Base-by-base conservation (phyloP, 345 rosid species). In the Isatis tinctoria region DNA sequence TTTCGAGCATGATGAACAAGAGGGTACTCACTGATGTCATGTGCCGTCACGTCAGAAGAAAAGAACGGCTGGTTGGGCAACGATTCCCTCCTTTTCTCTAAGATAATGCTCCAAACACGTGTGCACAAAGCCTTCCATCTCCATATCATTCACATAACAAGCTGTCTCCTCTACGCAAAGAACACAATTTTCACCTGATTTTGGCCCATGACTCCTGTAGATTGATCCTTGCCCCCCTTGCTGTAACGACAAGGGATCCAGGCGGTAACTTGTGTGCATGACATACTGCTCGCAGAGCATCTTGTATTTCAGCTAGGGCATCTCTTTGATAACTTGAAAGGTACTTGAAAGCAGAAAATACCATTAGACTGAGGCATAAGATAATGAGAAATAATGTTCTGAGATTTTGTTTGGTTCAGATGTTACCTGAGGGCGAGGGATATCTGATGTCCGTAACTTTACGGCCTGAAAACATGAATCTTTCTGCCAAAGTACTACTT, bases 1-100 rank as follows among this genome's bases (percentile, higher is more conserved):
- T 87, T 88, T 56, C 99, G 92, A 63, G 97, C 96, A 72, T 88
- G 97, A 28, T 91, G 97, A 57, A 95, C 99, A 40, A 90, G 88
- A 33, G 99, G 96, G 80, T 88, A 90, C 44, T 87, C 90, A 17
- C 71, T 67, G 72, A 95, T 87, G 79, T 88, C 83, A 71, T 85
- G 87, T 41, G 85, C 67, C 82, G 92, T 95, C 32, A 90, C 97
- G 79, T 95, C 89, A 53, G 90, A 76, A 65, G 82, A 73, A 81
- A 90, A 92, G 80, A 84, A 86, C 4, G 97, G 96, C 54, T 85
- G 85, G 73, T 85, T 90, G 56, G 97, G 88, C 99, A 47, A 88
- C 97, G 62, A 86, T 70, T 66, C 99, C 97, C 72, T 95, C 88
- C 45, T 85, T 88, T 82, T 85, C 99, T 80, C 84, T 90, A 6